phyloP scores from a whole-genome alignment of 441 rosid species.

The Capsella rubella region DNA sequence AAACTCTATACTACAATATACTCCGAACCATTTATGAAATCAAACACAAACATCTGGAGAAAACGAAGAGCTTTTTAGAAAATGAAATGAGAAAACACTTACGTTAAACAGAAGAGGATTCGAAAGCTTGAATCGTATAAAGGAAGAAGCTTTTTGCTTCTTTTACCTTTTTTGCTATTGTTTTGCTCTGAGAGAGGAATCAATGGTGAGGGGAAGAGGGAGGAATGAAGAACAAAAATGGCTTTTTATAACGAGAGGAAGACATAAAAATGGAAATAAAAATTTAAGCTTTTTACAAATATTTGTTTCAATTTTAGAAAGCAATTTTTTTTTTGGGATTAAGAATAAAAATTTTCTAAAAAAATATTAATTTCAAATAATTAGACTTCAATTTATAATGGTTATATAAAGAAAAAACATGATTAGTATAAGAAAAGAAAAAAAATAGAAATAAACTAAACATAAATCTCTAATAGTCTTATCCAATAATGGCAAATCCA shows the following conservation, averaged over 20 bases:
- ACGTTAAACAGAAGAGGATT: slow-evolving; percentile 5
- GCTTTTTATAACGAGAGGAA: slow-evolving; percentile 1
- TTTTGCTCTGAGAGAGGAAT: background rate
- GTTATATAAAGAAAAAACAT: no score
- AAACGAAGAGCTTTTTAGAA: background rate
- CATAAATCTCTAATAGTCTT: background rate
- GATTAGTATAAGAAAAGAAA: no score
- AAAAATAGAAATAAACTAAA: background rate
- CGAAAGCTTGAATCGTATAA: background rate
- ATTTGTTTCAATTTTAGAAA: background rate
- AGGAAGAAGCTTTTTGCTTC: background rate
- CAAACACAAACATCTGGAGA: background rate
- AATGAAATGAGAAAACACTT: background rate
- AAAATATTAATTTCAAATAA: no score
- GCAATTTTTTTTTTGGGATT: background rate
- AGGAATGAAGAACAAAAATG: background rate
- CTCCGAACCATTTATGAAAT: background rate
- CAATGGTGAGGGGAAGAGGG: background rate
- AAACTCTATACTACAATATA: background rate
- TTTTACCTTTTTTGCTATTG: background rate
- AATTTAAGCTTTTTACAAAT: background rate
- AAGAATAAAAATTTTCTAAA: no score
- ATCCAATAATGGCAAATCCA: background rate
- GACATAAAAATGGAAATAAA: background rate
- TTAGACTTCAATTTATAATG: no score